A percentile compares a stretch with the other conserved stretches of the same genome.
These are phyloP conservation scores for Penicillium sp. DNA, from an alignment of 2,329 filamentous ascomycete genomes.

Conservation along the genomic window DNA sequence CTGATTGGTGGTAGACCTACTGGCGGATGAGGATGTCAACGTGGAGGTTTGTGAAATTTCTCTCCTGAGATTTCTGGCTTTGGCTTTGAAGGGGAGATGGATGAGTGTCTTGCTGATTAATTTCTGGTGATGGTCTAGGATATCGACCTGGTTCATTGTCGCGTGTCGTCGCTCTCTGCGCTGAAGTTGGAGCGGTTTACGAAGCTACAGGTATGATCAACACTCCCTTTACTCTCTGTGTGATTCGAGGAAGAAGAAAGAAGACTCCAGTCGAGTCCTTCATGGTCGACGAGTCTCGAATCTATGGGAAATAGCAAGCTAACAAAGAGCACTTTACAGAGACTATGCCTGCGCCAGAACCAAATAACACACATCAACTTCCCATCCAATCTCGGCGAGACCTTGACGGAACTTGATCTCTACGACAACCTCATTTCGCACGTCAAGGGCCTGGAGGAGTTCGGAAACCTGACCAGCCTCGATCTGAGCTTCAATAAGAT, in stretches of 20 bases:
- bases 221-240: conserved; percentile 18
- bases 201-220: conserved; percentile 62
- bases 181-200: conserved; percentile 84
- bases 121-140: conserved; percentile 58
- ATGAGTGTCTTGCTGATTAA: conserved; percentile 24
- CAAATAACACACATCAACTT: conserved; percentile 80
- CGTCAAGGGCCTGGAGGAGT: conserved; percentile 79
- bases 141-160: conserved; percentile 88
- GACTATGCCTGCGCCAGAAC: conserved; percentile 92
- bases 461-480: conserved; percentile 76
- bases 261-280: neutral
- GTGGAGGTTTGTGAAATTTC: conserved; percentile 51
- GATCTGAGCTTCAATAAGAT: conserved; percentile 99
- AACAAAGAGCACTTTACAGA: conserved; percentile 43
- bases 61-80: neutral
- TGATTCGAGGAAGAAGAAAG: neutral
- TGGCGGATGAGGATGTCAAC: conserved; percentile 63
- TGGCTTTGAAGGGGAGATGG: neutral
- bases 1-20: conserved; percentile 55
- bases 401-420: conserved; percentile 83
- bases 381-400: conserved; percentile 68
- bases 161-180: conserved; percentile 76
- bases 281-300: neutral
- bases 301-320: neutral
- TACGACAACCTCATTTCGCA: conserved; percentile 96